Evolutionary conservation across 2,329 filamentous ascomycete genomes (phyloP), one percentile per base, ranked within the genome.

Genomic region (Pseudophaeomoniella oleicola): DNA sequence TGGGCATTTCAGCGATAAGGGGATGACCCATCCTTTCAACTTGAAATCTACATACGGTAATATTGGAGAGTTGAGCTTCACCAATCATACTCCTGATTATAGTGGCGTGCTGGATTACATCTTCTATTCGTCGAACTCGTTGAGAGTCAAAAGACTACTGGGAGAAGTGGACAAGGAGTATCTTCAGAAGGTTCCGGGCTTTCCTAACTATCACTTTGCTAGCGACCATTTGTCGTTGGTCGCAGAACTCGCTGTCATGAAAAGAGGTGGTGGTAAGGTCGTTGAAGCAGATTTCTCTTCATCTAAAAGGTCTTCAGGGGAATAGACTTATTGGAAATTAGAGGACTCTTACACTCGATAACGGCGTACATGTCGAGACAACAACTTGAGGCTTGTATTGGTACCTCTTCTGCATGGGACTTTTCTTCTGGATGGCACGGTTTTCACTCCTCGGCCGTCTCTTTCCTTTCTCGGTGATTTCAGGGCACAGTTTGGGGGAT

Each of bases 51-150:
- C 86, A 3, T 98, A 98, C 57, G 74, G 75, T 22, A 75, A 81
- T 44, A 79, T 93, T 36, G 81, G 86, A 39, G 84, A 94, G 54
- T 64, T 96, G 48, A 77, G 77, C 3, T 98, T 94, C 57, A 98
- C 90, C 33, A 98, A 98, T 60, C 98, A 96, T 60, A 92, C 86
- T 11, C 87, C 90, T 1, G 77, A 77, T n/a, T 98, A 94, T 61
- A 74, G 75, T 36, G 87, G 86, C 43, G 83, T 92, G 39, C 82
- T 98, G 46, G 90, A 98, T 56, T 94, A 96, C 59, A 85, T 98
- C 50, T 96, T 87, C 85, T 98, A 93, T 60, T 87, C 86, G 39
- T 88, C 85, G 39, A 94, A 90, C 57, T 77, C 81, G 15, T 67
- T 94, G 32, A 82, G 90, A 53, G 81, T 92, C 16, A 78, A 84